These are phyloP conservation scores for Beauveria sp. DNA, from an alignment of 2,329 filamentous ascomycete genomes.

Conservation along the genomic window DNA sequence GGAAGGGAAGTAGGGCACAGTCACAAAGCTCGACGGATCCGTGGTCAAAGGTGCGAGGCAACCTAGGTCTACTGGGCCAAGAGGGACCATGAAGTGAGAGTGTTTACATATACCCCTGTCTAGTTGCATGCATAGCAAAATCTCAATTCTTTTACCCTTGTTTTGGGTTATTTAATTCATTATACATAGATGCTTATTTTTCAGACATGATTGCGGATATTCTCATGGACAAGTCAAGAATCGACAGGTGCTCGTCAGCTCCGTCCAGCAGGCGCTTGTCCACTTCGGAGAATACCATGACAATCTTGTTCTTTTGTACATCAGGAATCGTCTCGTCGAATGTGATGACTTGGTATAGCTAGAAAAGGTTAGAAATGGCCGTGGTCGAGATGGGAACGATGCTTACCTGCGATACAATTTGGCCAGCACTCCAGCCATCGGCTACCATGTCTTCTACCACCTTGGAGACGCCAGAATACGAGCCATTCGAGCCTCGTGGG, in stretches of 20 bases:
- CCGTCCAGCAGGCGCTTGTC: constrained; percentile 94
- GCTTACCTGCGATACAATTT: constrained; percentile 71
- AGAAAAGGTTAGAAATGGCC: constrained; percentile 13
- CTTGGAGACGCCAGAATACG: constrained; percentile 67
- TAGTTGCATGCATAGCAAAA: constrained; percentile 1
- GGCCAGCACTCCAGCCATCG: constrained; percentile 92
- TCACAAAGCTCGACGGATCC: constrained; percentile 29
- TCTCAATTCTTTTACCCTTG: constrained; percentile 1
- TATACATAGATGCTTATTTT: constrained; percentile 18
- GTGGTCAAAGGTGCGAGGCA: constrained; percentile 46
- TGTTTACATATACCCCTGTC: constrained; percentile 7
- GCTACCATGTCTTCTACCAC: constrained; percentile 87
- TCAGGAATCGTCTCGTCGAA: constrained; percentile 80
- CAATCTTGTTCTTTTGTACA: constrained; percentile 82
- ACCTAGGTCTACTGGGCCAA: constrained; percentile 42
- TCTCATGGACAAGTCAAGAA: constrained; percentile 76
- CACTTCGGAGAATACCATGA: constrained; percentile 82
- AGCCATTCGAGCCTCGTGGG: constrained; percentile 53
- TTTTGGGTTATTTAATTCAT: background rate
- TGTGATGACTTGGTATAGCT: constrained; percentile 76
- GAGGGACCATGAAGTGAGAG: constrained; percentile 18
- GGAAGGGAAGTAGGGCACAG: constrained; percentile 12
- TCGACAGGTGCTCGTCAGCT: constrained; percentile 86
- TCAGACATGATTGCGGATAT: constrained; percentile 65
- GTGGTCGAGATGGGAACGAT: background rate